phyloP scores from a whole-genome alignment of 371 early-diverging fungal genomes.

The Mortierella sp. region DNA sequence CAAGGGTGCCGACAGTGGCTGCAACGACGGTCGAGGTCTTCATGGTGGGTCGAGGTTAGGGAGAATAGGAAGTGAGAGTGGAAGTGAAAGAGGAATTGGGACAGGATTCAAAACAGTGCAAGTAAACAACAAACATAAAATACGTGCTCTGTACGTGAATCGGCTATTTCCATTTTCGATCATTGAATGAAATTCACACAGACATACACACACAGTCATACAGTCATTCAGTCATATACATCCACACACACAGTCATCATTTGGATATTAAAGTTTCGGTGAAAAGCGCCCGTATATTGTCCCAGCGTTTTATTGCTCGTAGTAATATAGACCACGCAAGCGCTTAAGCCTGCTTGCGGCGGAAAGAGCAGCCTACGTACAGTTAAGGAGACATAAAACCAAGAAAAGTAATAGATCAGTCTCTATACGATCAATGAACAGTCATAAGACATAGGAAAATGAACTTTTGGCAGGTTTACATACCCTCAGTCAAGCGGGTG shows the following conservation, averaged over 20 bases:
- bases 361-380: constrained; percentile 57
- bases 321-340: constrained; percentile 34
- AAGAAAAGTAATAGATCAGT: background rate
- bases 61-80: background rate
- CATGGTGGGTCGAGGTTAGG: constrained; percentile 23
- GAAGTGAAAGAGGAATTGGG: background rate
- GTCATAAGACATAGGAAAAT: background rate
- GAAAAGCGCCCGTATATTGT: constrained; percentile 37
- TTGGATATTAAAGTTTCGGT: constrained; percentile 2
- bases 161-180: background rate
- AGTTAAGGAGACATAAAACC: constrained; percentile 10
- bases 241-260: background rate
- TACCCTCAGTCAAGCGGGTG: constrained; percentile 96
- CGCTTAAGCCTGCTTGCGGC: constrained; percentile 59
- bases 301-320: constrained; percentile 42
- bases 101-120: background rate
- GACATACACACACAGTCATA: background rate
- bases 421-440: background rate
- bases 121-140: background rate
- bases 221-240: background rate
- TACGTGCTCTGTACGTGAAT: constrained; percentile 11
- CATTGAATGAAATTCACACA: background rate
- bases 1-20: constrained; percentile 65
- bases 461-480: constrained; percentile 1
- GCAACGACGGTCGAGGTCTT: constrained; percentile 61